These are phyloP conservation scores for Mycena crocata DNA, from an alignment of 768 basidiomycete genomes.

Conservation along the genomic window DNA sequence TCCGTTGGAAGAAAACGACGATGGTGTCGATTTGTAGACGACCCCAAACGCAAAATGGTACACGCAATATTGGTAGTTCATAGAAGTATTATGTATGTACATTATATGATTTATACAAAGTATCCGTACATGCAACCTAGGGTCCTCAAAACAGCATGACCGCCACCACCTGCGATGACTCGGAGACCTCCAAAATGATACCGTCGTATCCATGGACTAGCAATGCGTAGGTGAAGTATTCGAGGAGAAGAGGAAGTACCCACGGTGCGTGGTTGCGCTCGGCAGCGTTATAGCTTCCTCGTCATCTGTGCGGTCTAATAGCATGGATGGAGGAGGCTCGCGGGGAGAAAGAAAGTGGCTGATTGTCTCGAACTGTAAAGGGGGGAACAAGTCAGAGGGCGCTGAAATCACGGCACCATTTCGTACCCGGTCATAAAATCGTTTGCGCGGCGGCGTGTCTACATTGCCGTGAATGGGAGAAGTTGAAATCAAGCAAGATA, in stretches of 20 bases:
- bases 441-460: conserved; percentile 83
- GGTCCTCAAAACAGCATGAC: conserved; percentile 73
- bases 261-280: conserved; percentile 73
- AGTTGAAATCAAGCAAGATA: conserved; percentile 1
- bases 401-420: not conserved
- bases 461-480: conserved; percentile 9
- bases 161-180: conserved; percentile 80
- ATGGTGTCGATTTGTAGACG: conserved; percentile 30
- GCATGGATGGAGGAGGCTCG: conserved; percentile 84
- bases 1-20: conserved; percentile 9
- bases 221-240: conserved; percentile 31
- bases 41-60: too few relatives aligned
- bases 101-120: conserved; percentile 26
- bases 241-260: conserved; percentile 41
- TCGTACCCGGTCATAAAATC: conserved; percentile 75
- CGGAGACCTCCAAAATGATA: conserved; percentile 82
- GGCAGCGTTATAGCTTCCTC: conserved; percentile 78
- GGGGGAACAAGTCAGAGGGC: not conserved
- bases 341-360: conserved; percentile 80
- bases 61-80: not conserved
- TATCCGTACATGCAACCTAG: not conserved
- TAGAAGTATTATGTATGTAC: conserved; percentile 19
- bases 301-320: conserved; percentile 81
- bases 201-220: conserved; percentile 85
- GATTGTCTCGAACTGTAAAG: conserved; percentile 76